Conservation (phyloP, 257 asterid species). For the Solanum acaule region DNA sequence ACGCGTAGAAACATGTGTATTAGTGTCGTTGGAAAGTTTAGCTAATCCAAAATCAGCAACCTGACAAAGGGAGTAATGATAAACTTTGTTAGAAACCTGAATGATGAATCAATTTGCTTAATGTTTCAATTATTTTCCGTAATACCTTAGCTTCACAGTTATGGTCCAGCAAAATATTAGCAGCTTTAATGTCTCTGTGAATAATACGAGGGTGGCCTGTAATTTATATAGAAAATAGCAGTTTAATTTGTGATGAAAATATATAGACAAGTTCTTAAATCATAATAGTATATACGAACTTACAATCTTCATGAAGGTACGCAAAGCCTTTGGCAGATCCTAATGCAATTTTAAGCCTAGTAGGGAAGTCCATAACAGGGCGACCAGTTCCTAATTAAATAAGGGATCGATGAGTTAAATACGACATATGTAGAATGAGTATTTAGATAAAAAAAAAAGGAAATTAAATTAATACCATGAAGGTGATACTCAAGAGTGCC, state of each 20-base stretch:
- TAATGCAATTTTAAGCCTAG: constrained; percentile 61
- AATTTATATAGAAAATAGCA: neutral
- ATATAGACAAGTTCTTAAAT: neutral
- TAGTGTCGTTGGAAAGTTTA: constrained; percentile 64
- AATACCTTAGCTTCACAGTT: constrained; percentile 77
- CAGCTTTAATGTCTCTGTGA: constrained; percentile 83
- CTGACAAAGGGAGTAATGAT: constrained; percentile 12
- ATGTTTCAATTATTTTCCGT: neutral
- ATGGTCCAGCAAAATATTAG: constrained; percentile 64
- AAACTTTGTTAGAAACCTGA: neutral
- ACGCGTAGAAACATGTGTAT: constrained; percentile 87
- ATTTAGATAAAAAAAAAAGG: neutral
- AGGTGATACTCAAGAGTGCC: constrained; percentile 47
- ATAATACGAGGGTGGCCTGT: constrained; percentile 93
- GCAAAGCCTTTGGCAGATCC: constrained; percentile 97
- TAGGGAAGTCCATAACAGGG: constrained; percentile 62
- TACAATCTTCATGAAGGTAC: constrained; percentile 88
- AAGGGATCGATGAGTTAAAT: neutral
- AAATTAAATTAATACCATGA: constrained; percentile 20
- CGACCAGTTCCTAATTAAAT: constrained; percentile 8
- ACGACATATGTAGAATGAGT: neutral
- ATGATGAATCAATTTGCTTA: neutral
- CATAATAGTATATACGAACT: neutral
- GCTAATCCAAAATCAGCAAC: constrained; percentile 97
- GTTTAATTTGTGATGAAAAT: neutral